Conservation (phyloP, 495 filamentous ascomycete genomes). For the Podospora pseudopauciseta region DNA sequence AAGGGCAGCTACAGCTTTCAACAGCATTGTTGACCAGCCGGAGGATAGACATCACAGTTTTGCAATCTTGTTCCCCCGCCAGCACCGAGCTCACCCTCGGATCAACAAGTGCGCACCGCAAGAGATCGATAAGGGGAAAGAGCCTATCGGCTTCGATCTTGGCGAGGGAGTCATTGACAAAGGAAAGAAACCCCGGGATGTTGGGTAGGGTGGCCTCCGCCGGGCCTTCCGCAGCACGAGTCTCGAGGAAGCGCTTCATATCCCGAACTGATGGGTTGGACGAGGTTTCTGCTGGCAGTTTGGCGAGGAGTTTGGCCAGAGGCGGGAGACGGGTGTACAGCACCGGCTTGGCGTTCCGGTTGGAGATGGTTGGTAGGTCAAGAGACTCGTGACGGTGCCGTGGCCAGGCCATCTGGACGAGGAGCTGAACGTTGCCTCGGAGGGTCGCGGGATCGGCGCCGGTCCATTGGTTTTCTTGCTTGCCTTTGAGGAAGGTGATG, state of each 20-base stretch:
- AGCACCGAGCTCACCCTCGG: constrained; percentile 82
- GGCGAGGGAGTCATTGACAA: constrained; percentile 47
- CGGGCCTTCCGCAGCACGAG: constrained; percentile 50
- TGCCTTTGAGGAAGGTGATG: constrained; percentile 75
- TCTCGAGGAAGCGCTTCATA: constrained; percentile 63
- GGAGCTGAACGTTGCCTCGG: constrained; percentile 64
- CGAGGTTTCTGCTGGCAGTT: constrained; percentile 54
- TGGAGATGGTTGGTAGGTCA: constrained; percentile 64
- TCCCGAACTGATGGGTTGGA: constrained; percentile 52
- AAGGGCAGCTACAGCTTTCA: constrained; percentile 50
- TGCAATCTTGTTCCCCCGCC: constrained; percentile 66
- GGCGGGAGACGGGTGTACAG: constrained; percentile 77
- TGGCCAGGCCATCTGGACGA: constrained; percentile 74
- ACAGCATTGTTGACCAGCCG: constrained; percentile 48
- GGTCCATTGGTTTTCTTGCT: constrained; percentile 74
- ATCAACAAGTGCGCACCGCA: constrained; percentile 74
- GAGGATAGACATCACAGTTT: constrained; percentile 63
- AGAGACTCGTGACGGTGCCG: constrained; percentile 71
- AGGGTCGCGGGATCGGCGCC: constrained; percentile 69
- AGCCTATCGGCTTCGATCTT: constrained; percentile 54
- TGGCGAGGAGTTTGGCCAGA: constrained; percentile 75
- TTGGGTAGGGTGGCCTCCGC: constrained; percentile 59
- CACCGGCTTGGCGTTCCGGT: constrained; percentile 59
- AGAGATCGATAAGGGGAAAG: constrained; percentile 80
- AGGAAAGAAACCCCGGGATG: constrained; percentile 51